A percentile compares a stretch with the other conserved stretches of the same genome.
These are phyloP conservation scores for Aphanomyces invadans DNA, from an alignment of 352 stramenopile species.

Conservation along the genomic window DNA sequence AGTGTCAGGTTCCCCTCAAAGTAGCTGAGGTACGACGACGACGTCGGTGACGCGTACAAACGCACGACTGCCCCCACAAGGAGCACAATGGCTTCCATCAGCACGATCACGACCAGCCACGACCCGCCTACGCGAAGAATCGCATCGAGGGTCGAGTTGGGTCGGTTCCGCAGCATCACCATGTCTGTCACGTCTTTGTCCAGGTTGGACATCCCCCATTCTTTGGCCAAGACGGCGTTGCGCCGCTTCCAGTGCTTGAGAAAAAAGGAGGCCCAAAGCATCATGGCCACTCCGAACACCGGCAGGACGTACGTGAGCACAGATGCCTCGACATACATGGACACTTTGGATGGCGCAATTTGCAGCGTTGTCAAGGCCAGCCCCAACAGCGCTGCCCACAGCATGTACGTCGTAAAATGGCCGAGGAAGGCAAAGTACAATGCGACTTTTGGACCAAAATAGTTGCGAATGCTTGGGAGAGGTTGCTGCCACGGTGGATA, in stretches of 20 bases:
- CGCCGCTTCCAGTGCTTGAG: slow-evolving; percentile 80
- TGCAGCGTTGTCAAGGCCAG: slow-evolving; percentile 81
- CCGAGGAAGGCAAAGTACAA: slow-evolving; percentile 98
- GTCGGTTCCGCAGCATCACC: slow-evolving; percentile 56
- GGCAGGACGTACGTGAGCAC: slow-evolving; percentile 59
- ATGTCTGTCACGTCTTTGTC: slow-evolving; percentile 53
- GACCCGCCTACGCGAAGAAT: slow-evolving; percentile 37
- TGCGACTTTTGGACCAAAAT: slow-evolving; percentile 88
- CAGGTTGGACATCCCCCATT: slow-evolving; percentile 70
- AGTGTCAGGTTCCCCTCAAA: slow-evolving; percentile 46
- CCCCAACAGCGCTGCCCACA: slow-evolving; percentile 88
- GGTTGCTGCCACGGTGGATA: slow-evolving; percentile 71
- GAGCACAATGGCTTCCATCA: slow-evolving; percentile 52
- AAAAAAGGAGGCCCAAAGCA: slow-evolving; percentile 71
- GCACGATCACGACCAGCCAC: slow-evolving; percentile 32
- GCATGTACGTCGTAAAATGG: slow-evolving; percentile 92
- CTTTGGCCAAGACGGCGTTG: slow-evolving; percentile 56
- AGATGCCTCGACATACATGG: slow-evolving; percentile 43
- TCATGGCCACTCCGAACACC: slow-evolving; percentile 73
- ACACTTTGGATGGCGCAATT: slow-evolving; percentile 58
- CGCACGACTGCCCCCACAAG: slow-evolving; percentile 56
- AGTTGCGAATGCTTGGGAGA: slow-evolving; percentile 71
- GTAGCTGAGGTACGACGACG: too few species aligned
- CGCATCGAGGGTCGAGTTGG: slow-evolving; percentile 45
- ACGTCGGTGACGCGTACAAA: slow-evolving; percentile 47